Base-by-base conservation (phyloP, 2,329 filamentous ascomycete species). In the Verticillium klebahnii region DNA sequence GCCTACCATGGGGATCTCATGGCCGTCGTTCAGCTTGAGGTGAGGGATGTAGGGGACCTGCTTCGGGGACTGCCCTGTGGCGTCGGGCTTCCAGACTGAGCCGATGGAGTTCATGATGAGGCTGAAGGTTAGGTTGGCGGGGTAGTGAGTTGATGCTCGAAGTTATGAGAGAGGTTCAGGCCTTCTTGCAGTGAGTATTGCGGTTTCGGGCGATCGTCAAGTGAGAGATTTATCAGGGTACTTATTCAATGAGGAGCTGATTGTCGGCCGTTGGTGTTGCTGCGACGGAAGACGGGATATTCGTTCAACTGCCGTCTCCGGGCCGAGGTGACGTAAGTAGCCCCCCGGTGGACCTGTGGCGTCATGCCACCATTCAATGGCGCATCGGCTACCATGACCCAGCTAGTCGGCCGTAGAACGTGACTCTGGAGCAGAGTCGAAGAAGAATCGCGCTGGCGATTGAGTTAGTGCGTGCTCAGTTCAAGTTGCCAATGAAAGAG, bases 11-110 rank as follows among this genome's bases (percentile, higher is more conserved):
- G 90, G 90, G 60, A 93, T 90, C 62, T 85, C 82, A 64, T 85
- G 85, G 64, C 89, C 90, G 77, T 93, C 89, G 67, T 90, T 91
- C 61, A 93, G 80, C 76, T 89, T 90, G 60, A 92, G 73, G 60
- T 74, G 78, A 1, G 87, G 87, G 45, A 89, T 72, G 59, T 74
- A 73, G 1, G 69, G 68, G 12, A 69, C 62, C 68, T 80, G 78
- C 71, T 80, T 78, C 14, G 78, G 74, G n/a, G 70, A 61, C 6
- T 66, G 65, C n/a, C 74, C 76, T 56, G 75, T 74, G 25, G 76
- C 73, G 64, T 77, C 72, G 25, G 78, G 75, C 60, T 73, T 72
- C 69, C 73, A 78, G 29, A 72, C 66, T 14, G 76, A 69, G 8
- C 73, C 71, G 59, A 75, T 74, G 6, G 80, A 82, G 67, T 78